A percentile compares a stretch with the other conserved stretches of the same genome.
These are phyloP conservation scores for Tetraselmis striata DNA, from an alignment of 139 green algal genomes.

Conservation along the genomic window DNA sequence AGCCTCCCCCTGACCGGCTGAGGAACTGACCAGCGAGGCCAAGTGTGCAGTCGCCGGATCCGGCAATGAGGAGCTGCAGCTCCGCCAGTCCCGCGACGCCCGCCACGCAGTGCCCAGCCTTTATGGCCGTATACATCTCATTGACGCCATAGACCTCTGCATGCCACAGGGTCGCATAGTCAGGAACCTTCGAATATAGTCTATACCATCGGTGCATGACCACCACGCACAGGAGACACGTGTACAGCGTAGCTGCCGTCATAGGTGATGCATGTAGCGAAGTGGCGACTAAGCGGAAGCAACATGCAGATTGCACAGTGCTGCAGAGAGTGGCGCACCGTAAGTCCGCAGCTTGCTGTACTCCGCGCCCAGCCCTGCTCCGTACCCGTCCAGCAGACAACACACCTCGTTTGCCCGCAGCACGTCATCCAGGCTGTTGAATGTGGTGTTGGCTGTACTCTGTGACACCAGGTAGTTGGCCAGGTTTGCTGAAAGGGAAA, in stretches of 20 bases:
- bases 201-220: too few relatives aligned
- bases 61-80: neutral
- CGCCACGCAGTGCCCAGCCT: neutral
- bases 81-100: neutral
- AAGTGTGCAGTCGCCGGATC: neutral
- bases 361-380: neutral
- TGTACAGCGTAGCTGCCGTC: too few relatives aligned
- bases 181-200: too few relatives aligned
- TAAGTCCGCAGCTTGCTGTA: neutral
- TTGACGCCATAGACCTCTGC: neutral
- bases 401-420: neutral
- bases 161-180: too few relatives aligned
- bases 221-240: too few relatives aligned
- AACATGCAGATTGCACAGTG: too few relatives aligned
- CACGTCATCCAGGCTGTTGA: neutral
- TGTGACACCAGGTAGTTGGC: neutral
- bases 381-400: neutral
- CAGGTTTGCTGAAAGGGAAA: neutral
- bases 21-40: neutral
- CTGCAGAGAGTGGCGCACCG: neutral
- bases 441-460: neutral
- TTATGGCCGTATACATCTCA: neutral
- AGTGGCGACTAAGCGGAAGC: too few relatives aligned
- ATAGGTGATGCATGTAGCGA: too few relatives aligned
- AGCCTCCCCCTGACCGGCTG: neutral